Base-by-base conservation (phyloP, 495 filamentous ascomycete genomes). In the Trichoderma parareesei region DNA sequence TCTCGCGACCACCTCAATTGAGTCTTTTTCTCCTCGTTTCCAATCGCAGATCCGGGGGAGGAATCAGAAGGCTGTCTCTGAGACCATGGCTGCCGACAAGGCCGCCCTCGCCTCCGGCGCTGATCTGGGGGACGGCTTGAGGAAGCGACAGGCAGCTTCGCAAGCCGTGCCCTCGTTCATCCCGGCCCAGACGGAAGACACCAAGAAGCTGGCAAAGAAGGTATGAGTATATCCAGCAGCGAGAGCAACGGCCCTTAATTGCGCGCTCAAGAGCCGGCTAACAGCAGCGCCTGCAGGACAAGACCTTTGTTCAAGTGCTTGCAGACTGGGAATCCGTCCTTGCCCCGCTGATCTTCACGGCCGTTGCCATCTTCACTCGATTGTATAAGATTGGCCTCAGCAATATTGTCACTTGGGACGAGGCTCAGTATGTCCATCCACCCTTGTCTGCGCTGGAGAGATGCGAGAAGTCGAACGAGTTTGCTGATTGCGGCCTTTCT, bases 381-480 rank as follows among this genome's bases (percentile, higher is more conserved):
- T 81, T 97, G 78, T 98, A 90, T 76, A 95, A 90, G 77, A 98
- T 98, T 75, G 94, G 94, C 62, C 82, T 93, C 65, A 98, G 94
- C 62, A 84, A 89, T 66, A 97, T 98, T 71, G 94, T 98, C 42
- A 98, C 94, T 42, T 98, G 94, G 94, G 94, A 98, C 77, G 92
- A 97, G 84, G 92, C 92, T 64, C 92, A 97, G 91, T 96, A 86
- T 79, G 88, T 78, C 63, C n/a, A 57, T 44, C 48, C 43, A 62
- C 65, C 57, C 62, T 37, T 35, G 55, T 62, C 60, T 8, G 37
- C n/a, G 42, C 49, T 10, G 43, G 53, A 65, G 61, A 46, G 43
- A 49, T 18, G 46, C 46, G 9, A 96, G 92, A 75, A 98, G 98
- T 77, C 95, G 94, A 69, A 98, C 98, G 76, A 98, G 98, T 76